Evolutionary conservation across 257 asterid species (phyloP).

Genomic region (Jacaranda mimosifolia): DNA sequence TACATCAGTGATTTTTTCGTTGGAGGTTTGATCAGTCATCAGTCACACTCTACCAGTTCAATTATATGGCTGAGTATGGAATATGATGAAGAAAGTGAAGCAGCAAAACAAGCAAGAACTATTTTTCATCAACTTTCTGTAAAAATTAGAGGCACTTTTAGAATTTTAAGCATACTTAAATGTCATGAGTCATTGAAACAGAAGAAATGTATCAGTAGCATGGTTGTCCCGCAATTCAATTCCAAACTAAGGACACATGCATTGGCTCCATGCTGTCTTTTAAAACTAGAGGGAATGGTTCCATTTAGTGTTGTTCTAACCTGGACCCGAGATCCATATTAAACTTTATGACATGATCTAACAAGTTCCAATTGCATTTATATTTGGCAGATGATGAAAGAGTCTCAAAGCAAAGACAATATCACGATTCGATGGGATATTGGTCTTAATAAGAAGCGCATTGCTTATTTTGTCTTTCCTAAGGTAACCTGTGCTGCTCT

Average conservation of each 20-base stretch:
- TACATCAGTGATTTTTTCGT: background rate
- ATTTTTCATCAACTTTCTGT: background rate
- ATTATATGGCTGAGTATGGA: background rate
- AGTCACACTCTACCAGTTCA: constrained; percentile 1
- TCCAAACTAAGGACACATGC: background rate
- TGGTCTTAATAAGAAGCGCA: constrained; percentile 96
- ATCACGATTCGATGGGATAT: constrained; percentile 94
- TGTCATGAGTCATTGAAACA: background rate
- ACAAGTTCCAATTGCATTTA: constrained; percentile 23
- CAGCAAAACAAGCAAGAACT: constrained; percentile 4
- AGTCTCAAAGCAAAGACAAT: constrained; percentile 98
- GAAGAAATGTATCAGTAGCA: background rate
- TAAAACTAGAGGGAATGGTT: constrained; percentile 8
- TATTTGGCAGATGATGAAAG: constrained; percentile 93
- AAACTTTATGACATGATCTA: constrained; percentile 5
- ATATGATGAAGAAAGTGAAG: constrained; percentile 9
- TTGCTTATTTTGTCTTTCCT: constrained; percentile 93
- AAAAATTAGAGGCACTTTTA: background rate
- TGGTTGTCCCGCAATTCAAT: background rate
- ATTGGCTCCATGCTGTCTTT: background rate
- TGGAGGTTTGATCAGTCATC: constrained; percentile 23
- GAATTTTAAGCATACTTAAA: constrained; percentile 1
- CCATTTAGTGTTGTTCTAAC: background rate
- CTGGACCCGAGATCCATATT: constrained; percentile 2
- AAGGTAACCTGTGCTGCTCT: constrained; percentile 61